Conservation (phyloP, 2,329 filamentous ascomycete species). For the Paracamarosporium sp. region DNA sequence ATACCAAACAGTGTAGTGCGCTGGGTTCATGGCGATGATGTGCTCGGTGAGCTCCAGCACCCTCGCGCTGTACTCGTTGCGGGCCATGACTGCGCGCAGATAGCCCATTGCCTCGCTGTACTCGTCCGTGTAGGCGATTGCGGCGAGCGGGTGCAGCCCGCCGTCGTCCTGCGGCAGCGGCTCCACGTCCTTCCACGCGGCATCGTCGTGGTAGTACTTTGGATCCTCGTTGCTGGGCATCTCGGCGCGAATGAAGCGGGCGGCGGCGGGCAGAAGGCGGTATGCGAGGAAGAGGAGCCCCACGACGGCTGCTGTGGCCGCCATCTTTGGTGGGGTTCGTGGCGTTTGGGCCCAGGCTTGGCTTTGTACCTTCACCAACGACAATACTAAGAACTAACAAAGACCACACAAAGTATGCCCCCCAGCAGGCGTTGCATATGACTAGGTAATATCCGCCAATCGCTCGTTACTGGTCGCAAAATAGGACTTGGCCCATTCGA, state of each 20-base stretch:
- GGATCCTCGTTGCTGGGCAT: slow-evolving; percentile 1
- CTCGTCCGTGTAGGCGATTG: slow-evolving; percentile 87
- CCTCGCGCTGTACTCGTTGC: slow-evolving; percentile 80
- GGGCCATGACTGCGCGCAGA: slow-evolving; percentile 90
- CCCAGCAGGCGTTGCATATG: no score
- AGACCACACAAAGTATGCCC: no score
- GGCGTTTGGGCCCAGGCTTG: neutral
- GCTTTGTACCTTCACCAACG: neutral
- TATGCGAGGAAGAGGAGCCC: slow-evolving; percentile 1
- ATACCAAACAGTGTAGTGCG: slow-evolving; percentile 96
- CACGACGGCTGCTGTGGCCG: neutral
- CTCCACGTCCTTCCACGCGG: slow-evolving; percentile 82
- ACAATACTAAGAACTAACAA: slow-evolving; percentile 4
- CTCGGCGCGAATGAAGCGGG: neutral
- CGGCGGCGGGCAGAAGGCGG: slow-evolving; percentile 3
- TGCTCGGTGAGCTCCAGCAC: slow-evolving; percentile 83
- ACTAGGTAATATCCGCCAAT: no score
- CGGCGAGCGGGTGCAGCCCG: slow-evolving; percentile 76
- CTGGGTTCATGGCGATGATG: slow-evolving; percentile 91
- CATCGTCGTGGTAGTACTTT: slow-evolving; percentile 67
- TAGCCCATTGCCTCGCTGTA: slow-evolving; percentile 95
- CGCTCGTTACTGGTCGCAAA: no score
- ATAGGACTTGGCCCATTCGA: no score
- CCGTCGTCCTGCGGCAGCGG: slow-evolving; percentile 87
- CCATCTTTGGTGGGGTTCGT: slow-evolving; percentile 8